phyloP scores from a whole-genome alignment of 139 green algal genomes.

The Astrephomene gubernaculifera region DNA sequence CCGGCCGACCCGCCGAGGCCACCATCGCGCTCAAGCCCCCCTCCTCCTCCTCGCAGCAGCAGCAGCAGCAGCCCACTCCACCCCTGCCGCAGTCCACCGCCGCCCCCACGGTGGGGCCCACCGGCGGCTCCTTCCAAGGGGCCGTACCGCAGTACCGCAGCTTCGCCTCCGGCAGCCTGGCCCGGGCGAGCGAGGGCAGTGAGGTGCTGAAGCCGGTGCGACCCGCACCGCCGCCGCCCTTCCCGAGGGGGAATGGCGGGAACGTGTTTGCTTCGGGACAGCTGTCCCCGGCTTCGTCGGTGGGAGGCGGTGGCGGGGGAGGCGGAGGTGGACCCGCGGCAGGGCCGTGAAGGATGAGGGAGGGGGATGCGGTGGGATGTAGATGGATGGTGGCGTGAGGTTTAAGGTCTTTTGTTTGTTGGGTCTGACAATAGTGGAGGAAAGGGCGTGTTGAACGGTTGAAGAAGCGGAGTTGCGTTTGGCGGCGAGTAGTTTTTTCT shows the following conservation, averaged over 20 bases:
- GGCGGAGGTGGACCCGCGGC: background rate
- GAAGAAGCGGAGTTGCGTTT: too few species aligned
- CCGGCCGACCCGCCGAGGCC: background rate
- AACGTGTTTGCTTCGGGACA: slow-evolving; percentile 19
- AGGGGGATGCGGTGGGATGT: too few species aligned
- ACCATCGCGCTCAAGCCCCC: background rate
- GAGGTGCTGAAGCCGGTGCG: background rate
- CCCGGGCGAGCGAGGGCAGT: background rate
- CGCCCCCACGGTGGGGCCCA: background rate
- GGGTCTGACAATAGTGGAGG: too few species aligned
- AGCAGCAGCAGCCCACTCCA: background rate
- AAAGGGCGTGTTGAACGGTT: too few species aligned
- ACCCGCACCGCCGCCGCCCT: slow-evolving; percentile 26
- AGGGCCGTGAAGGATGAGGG: too few species aligned
- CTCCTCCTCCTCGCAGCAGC: background rate
- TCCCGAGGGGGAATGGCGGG: background rate
- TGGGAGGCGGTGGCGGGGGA: background rate
- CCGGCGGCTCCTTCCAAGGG: background rate
- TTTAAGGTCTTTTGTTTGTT: too few species aligned
- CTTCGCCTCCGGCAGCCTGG: background rate
- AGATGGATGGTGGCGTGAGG: too few species aligned
- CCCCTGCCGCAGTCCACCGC: background rate
- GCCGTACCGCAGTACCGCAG: background rate
- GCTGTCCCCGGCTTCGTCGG: slow-evolving; percentile 1
- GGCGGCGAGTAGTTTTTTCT: too few species aligned